Conservation (phyloP, 2,329 filamentous ascomycete species). For the Didymella lethalis region DNA sequence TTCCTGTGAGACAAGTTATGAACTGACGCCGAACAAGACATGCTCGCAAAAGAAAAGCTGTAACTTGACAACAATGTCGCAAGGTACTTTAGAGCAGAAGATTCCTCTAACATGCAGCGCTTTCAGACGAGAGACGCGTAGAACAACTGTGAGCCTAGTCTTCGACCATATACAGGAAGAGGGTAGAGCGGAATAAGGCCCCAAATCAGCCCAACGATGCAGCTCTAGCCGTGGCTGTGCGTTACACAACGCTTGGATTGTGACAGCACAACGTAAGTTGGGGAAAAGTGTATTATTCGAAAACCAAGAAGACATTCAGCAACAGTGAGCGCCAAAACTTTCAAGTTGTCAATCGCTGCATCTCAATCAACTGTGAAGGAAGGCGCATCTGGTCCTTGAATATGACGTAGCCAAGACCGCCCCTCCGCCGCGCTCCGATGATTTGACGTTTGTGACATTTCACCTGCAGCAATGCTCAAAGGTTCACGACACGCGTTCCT, state of each 20-base stretch:
- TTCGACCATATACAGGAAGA: constrained; percentile 11
- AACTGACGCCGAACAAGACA: constrained; percentile 35
- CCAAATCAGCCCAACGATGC: constrained; percentile 20
- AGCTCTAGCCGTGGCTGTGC: constrained; percentile 35
- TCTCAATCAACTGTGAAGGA: not conserved
- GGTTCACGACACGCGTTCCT: constrained; percentile 43
- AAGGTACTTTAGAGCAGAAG: not conserved
- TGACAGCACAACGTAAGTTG: not conserved
- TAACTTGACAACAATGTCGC: constrained; percentile 19
- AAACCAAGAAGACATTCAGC: not conserved
- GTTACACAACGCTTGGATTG: not conserved
- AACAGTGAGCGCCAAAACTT: not conserved
- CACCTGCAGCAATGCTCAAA: constrained; percentile 28
- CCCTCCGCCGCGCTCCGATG: constrained; percentile 30
- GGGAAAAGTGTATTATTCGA: not conserved
- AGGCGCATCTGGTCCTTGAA: not conserved
- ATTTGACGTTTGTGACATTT: constrained; percentile 31
- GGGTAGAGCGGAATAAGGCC: constrained; percentile 21
- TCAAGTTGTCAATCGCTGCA: not conserved
- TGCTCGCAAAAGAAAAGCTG: constrained; percentile 50
- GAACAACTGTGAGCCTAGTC: constrained; percentile 22
- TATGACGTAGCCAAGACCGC: constrained; percentile 18
- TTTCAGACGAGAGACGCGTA: constrained; percentile 25
- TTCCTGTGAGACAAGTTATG: not conserved
- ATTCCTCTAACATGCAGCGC: not conserved